These are phyloP conservation scores for Blastocystis sp. DNA, from an alignment of 352 stramenopile genomes.

Conservation along the genomic window DNA sequence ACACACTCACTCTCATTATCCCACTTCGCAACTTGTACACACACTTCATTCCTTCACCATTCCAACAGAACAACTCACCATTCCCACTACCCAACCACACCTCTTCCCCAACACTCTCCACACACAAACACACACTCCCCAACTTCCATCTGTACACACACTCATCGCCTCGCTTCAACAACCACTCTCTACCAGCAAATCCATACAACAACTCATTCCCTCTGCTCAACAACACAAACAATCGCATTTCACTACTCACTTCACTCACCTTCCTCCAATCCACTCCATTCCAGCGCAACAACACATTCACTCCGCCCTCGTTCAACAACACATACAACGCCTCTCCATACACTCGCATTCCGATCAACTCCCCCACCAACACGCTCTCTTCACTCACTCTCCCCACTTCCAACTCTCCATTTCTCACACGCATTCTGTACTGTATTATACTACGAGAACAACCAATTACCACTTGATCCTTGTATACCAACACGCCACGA, in stretches of 20 bases:
- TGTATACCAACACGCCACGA: not conserved
- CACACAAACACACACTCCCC: not conserved
- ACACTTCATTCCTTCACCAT: not conserved
- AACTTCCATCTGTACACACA: not conserved
- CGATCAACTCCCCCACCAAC: not conserved
- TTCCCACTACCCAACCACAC: not conserved
- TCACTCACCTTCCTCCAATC: not conserved
- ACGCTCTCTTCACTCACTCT: not conserved
- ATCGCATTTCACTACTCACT: not conserved
- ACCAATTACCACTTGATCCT: not conserved
- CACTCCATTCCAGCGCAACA: not conserved
- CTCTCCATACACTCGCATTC: not conserved
- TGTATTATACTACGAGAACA: not conserved
- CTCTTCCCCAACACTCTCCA: not conserved
- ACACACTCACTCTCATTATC: conserved; percentile 1
- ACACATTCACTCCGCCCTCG: not conserved
- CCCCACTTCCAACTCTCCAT: not conserved
- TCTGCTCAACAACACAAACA: not conserved
- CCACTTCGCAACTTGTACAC: not conserved
- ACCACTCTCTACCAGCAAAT: not conserved
- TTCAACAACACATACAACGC: not conserved
- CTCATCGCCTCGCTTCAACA: not conserved
- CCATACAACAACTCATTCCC: not conserved
- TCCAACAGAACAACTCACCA: not conserved
- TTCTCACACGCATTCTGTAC: not conserved